phyloP scores from a whole-genome alignment of 2,329 filamentous ascomycete species.

The Penicillium sp. region DNA sequence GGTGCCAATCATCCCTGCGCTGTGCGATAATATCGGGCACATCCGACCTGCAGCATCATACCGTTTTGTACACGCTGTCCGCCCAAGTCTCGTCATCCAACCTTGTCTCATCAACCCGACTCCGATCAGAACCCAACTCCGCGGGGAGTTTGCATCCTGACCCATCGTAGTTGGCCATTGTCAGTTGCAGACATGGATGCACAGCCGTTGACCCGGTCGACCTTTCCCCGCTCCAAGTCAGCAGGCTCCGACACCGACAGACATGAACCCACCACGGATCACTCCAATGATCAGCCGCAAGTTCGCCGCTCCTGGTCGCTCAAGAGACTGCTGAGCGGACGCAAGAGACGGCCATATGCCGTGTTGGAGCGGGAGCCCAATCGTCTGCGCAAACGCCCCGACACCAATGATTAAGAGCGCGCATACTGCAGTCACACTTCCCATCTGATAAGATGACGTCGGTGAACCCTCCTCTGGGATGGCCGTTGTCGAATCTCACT shows the following conservation, averaged over 20 bases:
- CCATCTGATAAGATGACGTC: too few relatives aligned
- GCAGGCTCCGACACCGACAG: too few relatives aligned
- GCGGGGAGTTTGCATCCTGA: neutral
- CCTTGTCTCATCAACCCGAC: neutral
- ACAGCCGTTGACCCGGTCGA: constrained; percentile 12
- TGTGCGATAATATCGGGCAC: too few relatives aligned
- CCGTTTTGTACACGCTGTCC: neutral
- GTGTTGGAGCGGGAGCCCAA: constrained; percentile 21
- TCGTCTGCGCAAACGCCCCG: constrained; percentile 20
- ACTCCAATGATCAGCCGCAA: neutral
- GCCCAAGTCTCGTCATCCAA: neutral
- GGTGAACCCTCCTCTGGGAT: too few relatives aligned
- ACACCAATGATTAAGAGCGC: constrained; percentile 4
- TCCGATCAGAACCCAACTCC: constrained; percentile 2
- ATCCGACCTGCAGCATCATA: neutral
- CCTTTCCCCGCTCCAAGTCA: constrained; percentile 3
- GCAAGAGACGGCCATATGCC: constrained; percentile 16
- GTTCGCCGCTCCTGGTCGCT: constrained; percentile 16
- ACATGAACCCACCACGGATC: neutral
- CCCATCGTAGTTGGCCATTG: neutral
- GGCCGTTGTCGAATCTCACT: too few relatives aligned
- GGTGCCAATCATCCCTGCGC: too few relatives aligned
- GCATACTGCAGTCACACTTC: neutral
- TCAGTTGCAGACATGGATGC: constrained; percentile 12
- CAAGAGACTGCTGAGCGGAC: constrained; percentile 17